These are phyloP conservation scores for Athelia sp. DNA, from an alignment of 1,284 basidiomycete species.

Conservation along the genomic window DNA sequence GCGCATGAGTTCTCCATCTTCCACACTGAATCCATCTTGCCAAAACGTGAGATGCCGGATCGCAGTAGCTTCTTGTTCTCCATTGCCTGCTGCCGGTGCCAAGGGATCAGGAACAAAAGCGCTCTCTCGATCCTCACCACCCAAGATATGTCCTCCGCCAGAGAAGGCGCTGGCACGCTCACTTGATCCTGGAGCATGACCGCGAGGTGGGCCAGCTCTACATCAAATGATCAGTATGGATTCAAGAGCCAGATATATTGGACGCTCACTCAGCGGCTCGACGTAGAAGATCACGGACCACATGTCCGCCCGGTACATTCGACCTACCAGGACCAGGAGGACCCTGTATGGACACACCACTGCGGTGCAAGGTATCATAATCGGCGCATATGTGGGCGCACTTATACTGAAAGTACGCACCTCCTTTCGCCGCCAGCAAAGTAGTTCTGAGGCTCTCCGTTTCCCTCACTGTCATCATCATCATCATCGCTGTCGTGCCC, in stretches of 20 bases:
- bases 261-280: slow-evolving; percentile 74
- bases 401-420: slow-evolving; percentile 31
- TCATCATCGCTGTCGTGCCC: slow-evolving; percentile 50
- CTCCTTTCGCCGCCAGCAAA: slow-evolving; percentile 88
- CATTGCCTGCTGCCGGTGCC: slow-evolving; percentile 27
- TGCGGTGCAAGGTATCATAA: slow-evolving; percentile 24
- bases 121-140: slow-evolving; percentile 79
- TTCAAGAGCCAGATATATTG: neutral
- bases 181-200: slow-evolving; percentile 15
- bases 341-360: slow-evolving; percentile 88
- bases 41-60: slow-evolving; percentile 88
- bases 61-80: slow-evolving; percentile 54
- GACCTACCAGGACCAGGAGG: slow-evolving; percentile 49
- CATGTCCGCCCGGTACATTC: slow-evolving; percentile 48
- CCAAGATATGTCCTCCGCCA: slow-evolving; percentile 82
- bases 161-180: slow-evolving; percentile 38
- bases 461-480: slow-evolving; percentile 32
- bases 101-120: slow-evolving; percentile 67
- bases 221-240: slow-evolving; percentile 1
- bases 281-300: slow-evolving; percentile 79
- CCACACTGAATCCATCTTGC: slow-evolving; percentile 91
- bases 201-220: slow-evolving; percentile 39
- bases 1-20: slow-evolving; percentile 81
- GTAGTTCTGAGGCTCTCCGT: slow-evolving; percentile 53
- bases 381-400: neutral